phyloP scores from a whole-genome alignment of 164 flowering plant genomes.

The Magnolia officinalis region DNA sequence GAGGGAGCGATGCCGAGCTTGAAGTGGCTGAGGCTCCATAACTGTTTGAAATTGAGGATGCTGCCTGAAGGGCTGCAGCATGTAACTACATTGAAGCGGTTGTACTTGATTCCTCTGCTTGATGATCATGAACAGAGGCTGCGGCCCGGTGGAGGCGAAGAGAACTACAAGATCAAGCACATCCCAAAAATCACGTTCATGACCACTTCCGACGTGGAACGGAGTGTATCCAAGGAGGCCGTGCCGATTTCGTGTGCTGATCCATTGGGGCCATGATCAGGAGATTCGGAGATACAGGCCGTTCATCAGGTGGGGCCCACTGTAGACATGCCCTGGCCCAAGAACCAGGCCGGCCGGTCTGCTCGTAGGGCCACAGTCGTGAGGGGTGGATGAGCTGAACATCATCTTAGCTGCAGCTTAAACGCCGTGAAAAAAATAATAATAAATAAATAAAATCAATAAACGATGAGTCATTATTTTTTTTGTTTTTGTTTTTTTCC shows the following conservation, averaged over 20 bases:
- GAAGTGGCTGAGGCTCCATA: background rate
- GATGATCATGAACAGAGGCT: constrained; percentile 27
- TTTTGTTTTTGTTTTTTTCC: no score
- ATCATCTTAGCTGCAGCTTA: no score
- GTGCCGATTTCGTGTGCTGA: background rate
- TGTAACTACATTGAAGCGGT: constrained; percentile 17
- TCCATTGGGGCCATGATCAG: background rate
- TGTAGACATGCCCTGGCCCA: background rate
- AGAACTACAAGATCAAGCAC: constrained; percentile 30
- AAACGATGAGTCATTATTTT: no score
- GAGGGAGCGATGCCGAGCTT: constrained; percentile 11
- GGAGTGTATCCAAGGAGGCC: background rate
- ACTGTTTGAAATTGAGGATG: constrained; percentile 23
- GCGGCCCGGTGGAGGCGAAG: constrained; percentile 28
- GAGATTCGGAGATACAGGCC: background rate
- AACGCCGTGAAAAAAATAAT: no score
- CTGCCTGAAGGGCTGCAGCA: constrained; percentile 32
- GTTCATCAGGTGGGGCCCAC: background rate
- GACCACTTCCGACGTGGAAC: background rate
- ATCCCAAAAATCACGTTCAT: constrained; percentile 17
- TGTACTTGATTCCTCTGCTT: constrained; percentile 28
- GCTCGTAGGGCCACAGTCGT: no score
- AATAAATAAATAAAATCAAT: no score
- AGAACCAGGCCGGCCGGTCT: no score
- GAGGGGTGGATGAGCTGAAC: no score